These are phyloP conservation scores for Chlorencoelia australis DNA, from an alignment of 2,329 filamentous ascomycete genomes.

Conservation along the genomic window DNA sequence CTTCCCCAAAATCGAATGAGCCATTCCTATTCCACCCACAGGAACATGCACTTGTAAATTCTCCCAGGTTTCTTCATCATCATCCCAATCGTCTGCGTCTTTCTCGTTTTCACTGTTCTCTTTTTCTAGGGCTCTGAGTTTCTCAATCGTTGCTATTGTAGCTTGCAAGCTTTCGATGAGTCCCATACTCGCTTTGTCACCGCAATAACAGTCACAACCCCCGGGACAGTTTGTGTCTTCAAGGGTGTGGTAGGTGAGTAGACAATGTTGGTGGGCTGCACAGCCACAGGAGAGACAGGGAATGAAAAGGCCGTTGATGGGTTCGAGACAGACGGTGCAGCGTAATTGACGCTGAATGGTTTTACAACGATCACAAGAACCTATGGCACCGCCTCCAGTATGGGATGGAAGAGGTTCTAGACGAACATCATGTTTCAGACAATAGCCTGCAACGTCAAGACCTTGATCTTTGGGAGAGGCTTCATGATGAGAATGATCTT, in stretches of 20 bases:
- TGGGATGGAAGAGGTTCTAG: conserved; percentile 43
- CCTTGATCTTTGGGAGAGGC: conserved; percentile 39
- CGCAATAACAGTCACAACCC: conserved; percentile 55
- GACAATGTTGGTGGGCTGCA: conserved; percentile 46
- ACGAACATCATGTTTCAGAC: conserved; percentile 51
- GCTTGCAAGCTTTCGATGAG: conserved; percentile 53
- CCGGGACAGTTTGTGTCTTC: conserved; percentile 47
- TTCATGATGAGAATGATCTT: conserved; percentile 41
- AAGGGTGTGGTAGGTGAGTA: conserved; percentile 20
- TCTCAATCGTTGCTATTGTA: conserved; percentile 33
- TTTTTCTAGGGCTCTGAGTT: conserved; percentile 15
- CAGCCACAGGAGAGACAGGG: conserved; percentile 55
- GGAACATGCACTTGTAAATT: conserved; percentile 12
- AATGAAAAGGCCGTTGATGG: conserved; percentile 48
- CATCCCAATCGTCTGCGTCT: conserved; percentile 16
- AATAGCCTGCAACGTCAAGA: conserved; percentile 53
- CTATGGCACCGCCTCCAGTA: conserved; percentile 35
- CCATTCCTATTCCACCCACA: conserved; percentile 14
- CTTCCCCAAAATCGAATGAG: conserved; percentile 21
- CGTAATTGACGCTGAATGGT: conserved; percentile 45
- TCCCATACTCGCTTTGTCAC: conserved; percentile 44
- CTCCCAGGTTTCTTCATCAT: conserved; percentile 21
- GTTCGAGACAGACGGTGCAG: conserved; percentile 54
- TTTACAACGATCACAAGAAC: conserved; percentile 41
- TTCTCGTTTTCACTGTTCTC: conserved; percentile 10